phyloP scores from a whole-genome alignment of 2,329 filamentous ascomycete species.

The Fusarium longipes region DNA sequence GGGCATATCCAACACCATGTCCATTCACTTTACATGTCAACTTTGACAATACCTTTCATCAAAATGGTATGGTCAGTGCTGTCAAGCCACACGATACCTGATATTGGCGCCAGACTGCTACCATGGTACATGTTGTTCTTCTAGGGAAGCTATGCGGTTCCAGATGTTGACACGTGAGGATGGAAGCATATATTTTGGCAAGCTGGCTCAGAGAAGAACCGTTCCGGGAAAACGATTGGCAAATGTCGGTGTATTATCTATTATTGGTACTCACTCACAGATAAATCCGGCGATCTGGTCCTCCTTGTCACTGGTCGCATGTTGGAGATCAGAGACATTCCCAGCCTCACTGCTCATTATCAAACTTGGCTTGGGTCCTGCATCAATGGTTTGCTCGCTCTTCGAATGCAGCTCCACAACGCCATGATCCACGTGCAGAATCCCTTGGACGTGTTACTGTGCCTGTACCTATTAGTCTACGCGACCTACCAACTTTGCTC shows the following conservation, averaged over 20 bases:
- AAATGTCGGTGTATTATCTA: constrained; percentile 47
- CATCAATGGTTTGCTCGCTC: background rate
- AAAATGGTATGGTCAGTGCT: constrained; percentile 6
- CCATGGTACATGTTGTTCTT: background rate
- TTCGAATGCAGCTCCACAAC: constrained; percentile 15
- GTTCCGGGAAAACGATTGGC: constrained; percentile 34
- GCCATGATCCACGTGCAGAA: constrained; percentile 26
- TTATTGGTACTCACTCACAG: constrained; percentile 26
- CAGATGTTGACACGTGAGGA: constrained; percentile 31
- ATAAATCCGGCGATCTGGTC: constrained; percentile 33
- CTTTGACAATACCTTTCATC: constrained; percentile 13
- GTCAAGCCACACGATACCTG: background rate
- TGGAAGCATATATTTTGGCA: constrained; percentile 28
- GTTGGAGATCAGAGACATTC: constrained; percentile 22
- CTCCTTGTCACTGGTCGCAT: constrained; percentile 25
- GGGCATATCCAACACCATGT: background rate
- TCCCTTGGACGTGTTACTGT: constrained; percentile 18
- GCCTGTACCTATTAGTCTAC: constrained; percentile 2
- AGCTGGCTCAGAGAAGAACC: constrained; percentile 8
- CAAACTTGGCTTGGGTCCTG: constrained; percentile 6
- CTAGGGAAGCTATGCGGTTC: background rate
- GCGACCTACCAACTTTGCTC: constrained; percentile 8
- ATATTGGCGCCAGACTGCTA: background rate
- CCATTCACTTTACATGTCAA: constrained; percentile 33
- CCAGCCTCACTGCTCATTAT: constrained; percentile 33